Evolutionary conservation across 1,284 basidiomycete genomes (phyloP).

Genomic region (Ceratobasidium sp.): DNA sequence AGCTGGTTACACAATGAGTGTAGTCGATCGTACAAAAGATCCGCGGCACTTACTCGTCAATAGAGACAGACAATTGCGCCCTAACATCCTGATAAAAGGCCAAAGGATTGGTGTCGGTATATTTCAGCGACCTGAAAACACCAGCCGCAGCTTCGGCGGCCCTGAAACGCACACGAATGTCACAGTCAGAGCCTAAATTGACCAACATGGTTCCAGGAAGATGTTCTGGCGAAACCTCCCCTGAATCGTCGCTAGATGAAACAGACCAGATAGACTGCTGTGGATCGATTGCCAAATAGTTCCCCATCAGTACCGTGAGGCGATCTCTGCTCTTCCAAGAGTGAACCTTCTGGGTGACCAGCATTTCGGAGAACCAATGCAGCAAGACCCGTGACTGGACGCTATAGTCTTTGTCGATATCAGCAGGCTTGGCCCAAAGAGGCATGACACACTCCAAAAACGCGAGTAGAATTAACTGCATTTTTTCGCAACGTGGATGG

Average conservation of each 20-base stretch:
- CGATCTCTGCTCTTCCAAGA: conserved; percentile 75
- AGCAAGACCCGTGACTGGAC: conserved; percentile 60
- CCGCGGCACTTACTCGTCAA: conserved; percentile 18
- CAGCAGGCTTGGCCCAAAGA: conserved; percentile 64
- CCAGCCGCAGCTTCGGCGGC: conserved; percentile 68
- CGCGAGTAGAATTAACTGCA: conserved; percentile 64
- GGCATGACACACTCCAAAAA: conserved; percentile 70
- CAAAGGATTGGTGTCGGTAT: conserved; percentile 32
- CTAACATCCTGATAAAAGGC: conserved; percentile 39
- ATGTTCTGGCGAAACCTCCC: conserved; percentile 49
- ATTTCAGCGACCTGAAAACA: conserved; percentile 57
- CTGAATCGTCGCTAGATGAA: conserved; percentile 47
- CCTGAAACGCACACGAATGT: conserved; percentile 86
- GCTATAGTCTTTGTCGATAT: conserved; percentile 55
- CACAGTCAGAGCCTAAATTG: conserved; percentile 66
- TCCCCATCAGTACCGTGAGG: conserved; percentile 69
- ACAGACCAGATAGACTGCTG: conserved; percentile 60
- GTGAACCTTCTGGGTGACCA: conserved; percentile 57
- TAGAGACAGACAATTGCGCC: conserved; percentile 21
- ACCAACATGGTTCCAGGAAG: conserved; percentile 62
- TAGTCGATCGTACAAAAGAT: background rate
- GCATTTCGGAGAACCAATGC: conserved; percentile 60
- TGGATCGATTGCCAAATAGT: conserved; percentile 69
- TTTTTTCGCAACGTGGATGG: conserved; percentile 57
- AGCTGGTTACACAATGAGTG: conserved; percentile 54